Percentiles rank a stretch among this genome's conserved stretches.
Evolutionary conservation across 108 stramenopile genomes (phyloP).

Genomic region (Pseudonitzschia pungens): DNA sequence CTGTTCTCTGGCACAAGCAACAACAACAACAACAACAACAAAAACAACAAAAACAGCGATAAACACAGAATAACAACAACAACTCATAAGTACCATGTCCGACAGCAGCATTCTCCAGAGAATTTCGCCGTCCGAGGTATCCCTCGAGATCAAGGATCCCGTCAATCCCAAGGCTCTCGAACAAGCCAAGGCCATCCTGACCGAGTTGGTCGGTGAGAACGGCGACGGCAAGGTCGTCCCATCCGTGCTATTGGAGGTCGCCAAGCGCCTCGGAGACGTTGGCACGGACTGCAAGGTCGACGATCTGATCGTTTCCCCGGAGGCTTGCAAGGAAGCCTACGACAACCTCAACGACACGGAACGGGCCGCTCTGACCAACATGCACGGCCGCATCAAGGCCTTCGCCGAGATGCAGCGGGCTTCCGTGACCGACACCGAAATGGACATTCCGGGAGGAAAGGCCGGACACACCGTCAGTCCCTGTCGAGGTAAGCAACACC

Average conservation of each 20-base stretch:
- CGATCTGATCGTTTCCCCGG: constrained; percentile 50
- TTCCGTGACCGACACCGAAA: constrained; percentile 79
- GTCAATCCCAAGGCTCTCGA: constrained; percentile 79
- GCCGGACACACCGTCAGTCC: constrained; percentile 97
- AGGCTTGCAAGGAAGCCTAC: constrained; percentile 68
- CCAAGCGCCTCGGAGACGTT: constrained; percentile 71
- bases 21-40: neutral
- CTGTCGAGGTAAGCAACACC: constrained; percentile 62
- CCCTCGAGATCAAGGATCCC: constrained; percentile 85
- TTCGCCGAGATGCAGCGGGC: constrained; percentile 92
- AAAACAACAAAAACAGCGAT: neutral
- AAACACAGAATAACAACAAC: neutral
- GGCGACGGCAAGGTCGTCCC: constrained; percentile 33
- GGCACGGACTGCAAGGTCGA: constrained; percentile 9
- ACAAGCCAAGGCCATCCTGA: constrained; percentile 80
- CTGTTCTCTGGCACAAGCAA: no score
- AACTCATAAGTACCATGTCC: no score
- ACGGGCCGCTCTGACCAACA: constrained; percentile 69
- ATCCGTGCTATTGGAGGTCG: constrained; percentile 53
- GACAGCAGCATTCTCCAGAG: constrained; percentile 43
- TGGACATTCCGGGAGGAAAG: constrained; percentile 93
- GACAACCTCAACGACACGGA: constrained; percentile 56
- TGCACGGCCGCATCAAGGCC: constrained; percentile 74
- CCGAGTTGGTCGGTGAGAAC: constrained; percentile 47
- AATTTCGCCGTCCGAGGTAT: constrained; percentile 61